These are phyloP conservation scores for Ceratocystis cacaofunesta DNA, from an alignment of 2,329 filamentous ascomycete genomes.

Conservation along the genomic window DNA sequence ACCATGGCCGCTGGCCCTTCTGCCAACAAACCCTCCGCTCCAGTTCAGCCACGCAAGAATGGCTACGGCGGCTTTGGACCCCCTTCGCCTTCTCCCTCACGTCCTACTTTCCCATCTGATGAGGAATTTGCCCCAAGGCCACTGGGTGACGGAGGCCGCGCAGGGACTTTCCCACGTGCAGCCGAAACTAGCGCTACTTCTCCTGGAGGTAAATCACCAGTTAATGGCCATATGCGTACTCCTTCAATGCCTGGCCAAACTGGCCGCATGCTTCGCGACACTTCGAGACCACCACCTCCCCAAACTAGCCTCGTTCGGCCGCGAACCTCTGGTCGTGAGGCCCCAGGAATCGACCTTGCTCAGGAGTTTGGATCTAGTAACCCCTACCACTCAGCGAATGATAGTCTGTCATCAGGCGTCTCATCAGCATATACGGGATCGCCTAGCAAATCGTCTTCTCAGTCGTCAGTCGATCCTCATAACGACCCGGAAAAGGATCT, in stretches of 20 bases:
- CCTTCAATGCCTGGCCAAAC: slow-evolving; percentile 23
- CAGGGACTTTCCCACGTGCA: slow-evolving; percentile 39
- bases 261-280: slow-evolving; percentile 24
- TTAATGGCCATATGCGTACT: slow-evolving; percentile 7
- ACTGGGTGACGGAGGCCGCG: slow-evolving; percentile 29
- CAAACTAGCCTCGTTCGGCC: slow-evolving; percentile 34
- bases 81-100: slow-evolving; percentile 24
- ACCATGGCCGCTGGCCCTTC: slow-evolving; percentile 15
- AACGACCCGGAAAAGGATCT: neutral
- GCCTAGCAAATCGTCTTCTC: slow-evolving; percentile 3
- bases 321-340: slow-evolving; percentile 26
- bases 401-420: slow-evolving; percentile 12
- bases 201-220: neutral
- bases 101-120: slow-evolving; percentile 4
- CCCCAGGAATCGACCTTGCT: slow-evolving; percentile 38
- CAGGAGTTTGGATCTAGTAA: slow-evolving; percentile 47
- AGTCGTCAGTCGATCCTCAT: neutral
- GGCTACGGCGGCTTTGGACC: slow-evolving; percentile 45
- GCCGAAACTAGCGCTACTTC: slow-evolving; percentile 21
- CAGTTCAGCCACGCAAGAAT: slow-evolving; percentile 29
- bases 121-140: slow-evolving; percentile 27
- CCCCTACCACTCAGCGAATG: slow-evolving; percentile 40
- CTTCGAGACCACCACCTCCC: slow-evolving; percentile 38
- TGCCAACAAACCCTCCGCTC: slow-evolving; percentile 23
- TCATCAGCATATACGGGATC: slow-evolving; percentile 26